A percentile compares a stretch with the other conserved stretches of the same genome.
Evolutionary conservation across 768 basidiomycete species (phyloP).

Genomic region (Suillus ampliporus): DNA sequence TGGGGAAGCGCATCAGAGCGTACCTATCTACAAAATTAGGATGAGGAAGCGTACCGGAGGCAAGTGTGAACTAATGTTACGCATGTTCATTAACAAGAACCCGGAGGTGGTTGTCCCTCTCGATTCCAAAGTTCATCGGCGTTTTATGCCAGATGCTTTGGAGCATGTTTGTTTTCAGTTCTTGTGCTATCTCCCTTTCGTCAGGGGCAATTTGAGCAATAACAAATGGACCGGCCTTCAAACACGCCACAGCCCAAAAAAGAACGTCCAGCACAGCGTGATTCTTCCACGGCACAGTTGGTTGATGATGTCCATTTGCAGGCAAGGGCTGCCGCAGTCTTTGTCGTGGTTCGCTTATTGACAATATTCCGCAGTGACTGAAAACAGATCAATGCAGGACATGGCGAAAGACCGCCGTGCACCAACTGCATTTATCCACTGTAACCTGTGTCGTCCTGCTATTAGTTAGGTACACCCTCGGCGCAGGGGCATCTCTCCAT

Average conservation of each 20-base stretch:
- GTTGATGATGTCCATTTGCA: not conserved
- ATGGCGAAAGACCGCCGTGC: not conserved
- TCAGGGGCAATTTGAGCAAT: not conserved
- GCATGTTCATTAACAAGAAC: not conserved
- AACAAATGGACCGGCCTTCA: not conserved
- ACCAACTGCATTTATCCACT: not conserved
- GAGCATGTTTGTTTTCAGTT: not conserved
- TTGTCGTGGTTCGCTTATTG: not conserved
- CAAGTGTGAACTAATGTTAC: not conserved
- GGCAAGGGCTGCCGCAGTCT: not conserved
- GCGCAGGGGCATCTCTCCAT: not conserved
- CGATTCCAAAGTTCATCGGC: not conserved
- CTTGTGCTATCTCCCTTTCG: not conserved
- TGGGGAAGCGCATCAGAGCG: not conserved
- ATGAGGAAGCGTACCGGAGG: not conserved
- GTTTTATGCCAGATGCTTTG: not conserved
- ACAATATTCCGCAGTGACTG: no score
- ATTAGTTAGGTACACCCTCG: not conserved
- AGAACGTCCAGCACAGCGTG: not conserved
- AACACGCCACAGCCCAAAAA: not conserved
- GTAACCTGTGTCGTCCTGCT: not conserved
- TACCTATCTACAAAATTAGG: not conserved
- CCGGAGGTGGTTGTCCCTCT: no score
- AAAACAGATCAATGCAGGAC: not conserved
- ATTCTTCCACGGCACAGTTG: not conserved